Evolutionary conservation across 306 rosid genomes (phyloP), one percentile per base, ranked within the genome.

Genomic region (Prunus salicina): DNA sequence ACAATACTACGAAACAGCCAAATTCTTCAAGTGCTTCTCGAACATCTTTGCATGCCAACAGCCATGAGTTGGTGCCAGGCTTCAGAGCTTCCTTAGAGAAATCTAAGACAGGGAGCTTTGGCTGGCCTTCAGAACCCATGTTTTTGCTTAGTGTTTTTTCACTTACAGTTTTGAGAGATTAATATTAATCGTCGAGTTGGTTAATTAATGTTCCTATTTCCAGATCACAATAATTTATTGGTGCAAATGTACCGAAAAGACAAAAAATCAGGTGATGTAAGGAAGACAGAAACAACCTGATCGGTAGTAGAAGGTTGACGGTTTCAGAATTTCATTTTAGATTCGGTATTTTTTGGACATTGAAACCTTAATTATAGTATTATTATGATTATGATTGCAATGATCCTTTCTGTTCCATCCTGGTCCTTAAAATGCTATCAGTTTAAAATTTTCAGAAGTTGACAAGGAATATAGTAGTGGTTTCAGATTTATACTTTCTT

Each of bases 11-110:
- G 22, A 86, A 86, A 60, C 86, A 86, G 12, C 89, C 89, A 41
- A 79, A 82, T 25, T 86, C 89, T 73, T 82, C 85, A 16, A 86
- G 46, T 2, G 89, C 89, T 77, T 25, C 47, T 25, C 62, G 80
- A 71, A 86, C 83, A 13, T 82, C 66, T 38, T 69, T 72, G 73
- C 83, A 60, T 67, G 71, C 73, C 30, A 55, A 62, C 5, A 28
- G 15, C 87, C 87, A 86, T 22, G 41, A 45, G 12, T 49, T 53
- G 63, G 85, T 50, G 53, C 83, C 86, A 14, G 79, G 80, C 49
- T 83, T 78, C 45, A 80, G 41, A 20, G 74, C 30, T 0, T 80
- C 73, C 22, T 58, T 12, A 2, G 83, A 78, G 76, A 86, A 86
- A 80, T 75, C 75, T 45, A 86, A 58, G 60, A 80, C 81, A 0